phyloP scores from a whole-genome alignment of 2,329 filamentous ascomycete species.

The Fusarium verrucosum region DNA sequence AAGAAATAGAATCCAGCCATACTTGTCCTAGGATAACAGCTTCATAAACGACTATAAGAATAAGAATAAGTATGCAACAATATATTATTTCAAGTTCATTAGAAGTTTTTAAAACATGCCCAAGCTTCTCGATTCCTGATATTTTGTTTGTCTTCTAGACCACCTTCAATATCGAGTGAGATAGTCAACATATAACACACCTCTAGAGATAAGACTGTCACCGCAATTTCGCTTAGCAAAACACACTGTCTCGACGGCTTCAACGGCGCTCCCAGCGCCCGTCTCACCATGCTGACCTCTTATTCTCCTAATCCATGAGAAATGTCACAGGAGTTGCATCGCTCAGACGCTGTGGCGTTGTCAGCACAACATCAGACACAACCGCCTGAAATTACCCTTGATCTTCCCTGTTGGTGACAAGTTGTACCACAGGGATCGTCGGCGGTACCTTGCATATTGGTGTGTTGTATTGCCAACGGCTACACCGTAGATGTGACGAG shows the following conservation, averaged over 20 bases:
- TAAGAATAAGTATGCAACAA: too few species aligned
- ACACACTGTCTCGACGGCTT: slow-evolving; percentile 3
- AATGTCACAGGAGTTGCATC: not conserved
- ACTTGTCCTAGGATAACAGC: too few species aligned
- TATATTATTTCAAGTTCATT: too few species aligned
- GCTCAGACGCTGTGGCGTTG: not conserved
- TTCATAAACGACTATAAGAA: too few species aligned
- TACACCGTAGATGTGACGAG: not conserved
- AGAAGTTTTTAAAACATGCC: too few species aligned
- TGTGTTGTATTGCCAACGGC: not conserved
- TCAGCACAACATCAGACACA: not conserved
- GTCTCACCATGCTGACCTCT: slow-evolving; percentile 1
- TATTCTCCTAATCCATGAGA: not conserved
- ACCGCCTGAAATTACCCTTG: not conserved
- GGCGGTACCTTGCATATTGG: not conserved
- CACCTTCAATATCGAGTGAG: too few species aligned
- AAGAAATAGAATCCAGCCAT: not conserved
- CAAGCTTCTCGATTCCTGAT: too few species aligned
- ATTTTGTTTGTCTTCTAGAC: not conserved
- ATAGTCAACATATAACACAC: not conserved
- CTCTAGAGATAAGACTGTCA: slow-evolving; percentile 5
- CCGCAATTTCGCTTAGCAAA: slow-evolving; percentile 25
- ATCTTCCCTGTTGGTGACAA: not conserved
- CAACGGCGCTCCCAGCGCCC: slow-evolving; percentile 20
- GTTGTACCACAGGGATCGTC: not conserved